phyloP scores from a whole-genome alignment of 2,329 filamentous ascomycete species.

The Aspergillus fumigatus region DNA sequence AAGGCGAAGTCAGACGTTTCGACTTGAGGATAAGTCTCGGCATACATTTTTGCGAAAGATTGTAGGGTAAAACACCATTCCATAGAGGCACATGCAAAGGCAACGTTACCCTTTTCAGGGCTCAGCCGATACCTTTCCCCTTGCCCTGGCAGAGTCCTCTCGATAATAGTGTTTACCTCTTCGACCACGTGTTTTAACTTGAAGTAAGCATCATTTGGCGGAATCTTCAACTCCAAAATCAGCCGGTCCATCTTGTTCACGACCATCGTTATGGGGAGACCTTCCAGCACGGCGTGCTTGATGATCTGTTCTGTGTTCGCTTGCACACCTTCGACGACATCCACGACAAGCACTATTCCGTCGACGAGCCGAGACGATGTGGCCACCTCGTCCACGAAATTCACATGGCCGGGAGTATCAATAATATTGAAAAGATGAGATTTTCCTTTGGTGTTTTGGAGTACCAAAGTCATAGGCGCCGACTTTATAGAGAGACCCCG shows the following conservation, averaged over 20 bases:
- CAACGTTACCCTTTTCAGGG: constrained; percentile 96
- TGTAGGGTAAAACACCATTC: constrained; percentile 94
- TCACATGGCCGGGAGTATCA: constrained; percentile 95
- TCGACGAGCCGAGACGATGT: constrained; percentile 82
- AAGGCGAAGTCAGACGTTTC: constrained; percentile 77
- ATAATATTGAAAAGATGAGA: constrained; percentile 93
- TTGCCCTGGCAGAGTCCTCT: constrained; percentile 75
- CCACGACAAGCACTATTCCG: constrained; percentile 87
- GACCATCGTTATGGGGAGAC: constrained; percentile 80
- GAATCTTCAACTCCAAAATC: constrained; percentile 89
- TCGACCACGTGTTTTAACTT: constrained; percentile 99
- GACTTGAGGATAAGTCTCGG: constrained; percentile 77
- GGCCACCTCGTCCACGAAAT: constrained; percentile 96
- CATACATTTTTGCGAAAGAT: constrained; percentile 95
- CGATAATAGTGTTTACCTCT: constrained; percentile 94
- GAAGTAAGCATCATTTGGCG: constrained; percentile 94
- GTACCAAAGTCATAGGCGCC: constrained; percentile 86
- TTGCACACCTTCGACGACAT: constrained; percentile 98
- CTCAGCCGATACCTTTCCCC: constrained; percentile 78
- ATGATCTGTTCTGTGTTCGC: constrained; percentile 96
- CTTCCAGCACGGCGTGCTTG: constrained; percentile 87
- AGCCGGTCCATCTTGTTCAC: constrained; percentile 97
- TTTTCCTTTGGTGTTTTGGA: constrained; percentile 85
- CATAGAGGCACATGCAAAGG: constrained; percentile 90
- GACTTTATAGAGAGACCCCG: constrained; percentile 88